These are phyloP conservation scores for Arachnomyces sp. DNA, from an alignment of 2,329 filamentous ascomycete genomes.

Conservation along the genomic window DNA sequence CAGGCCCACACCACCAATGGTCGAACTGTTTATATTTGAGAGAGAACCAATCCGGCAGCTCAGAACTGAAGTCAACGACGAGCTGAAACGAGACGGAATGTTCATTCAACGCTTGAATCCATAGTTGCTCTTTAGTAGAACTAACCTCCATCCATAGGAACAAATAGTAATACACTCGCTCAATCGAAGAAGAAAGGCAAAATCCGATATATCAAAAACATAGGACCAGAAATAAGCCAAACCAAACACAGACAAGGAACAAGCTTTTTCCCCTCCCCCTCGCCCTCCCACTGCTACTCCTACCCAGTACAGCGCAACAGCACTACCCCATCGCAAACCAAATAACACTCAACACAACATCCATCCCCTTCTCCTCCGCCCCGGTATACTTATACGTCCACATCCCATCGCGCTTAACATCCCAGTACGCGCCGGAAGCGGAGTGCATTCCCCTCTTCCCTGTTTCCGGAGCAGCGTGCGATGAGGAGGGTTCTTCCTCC, in stretches of 20 bases:
- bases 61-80: too few relatives aligned
- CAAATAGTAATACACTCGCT: slow-evolving; percentile 1
- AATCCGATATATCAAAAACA: background rate
- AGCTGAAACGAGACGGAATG: too few relatives aligned
- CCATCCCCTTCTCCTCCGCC: slow-evolving; percentile 38
- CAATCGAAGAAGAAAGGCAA: background rate
- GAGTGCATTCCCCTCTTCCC: slow-evolving; percentile 66
- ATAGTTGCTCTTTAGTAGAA: too few relatives aligned
- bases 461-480: slow-evolving; percentile 45
- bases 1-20: too few relatives aligned
- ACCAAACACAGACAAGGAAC: background rate
- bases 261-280: background rate
- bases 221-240: background rate
- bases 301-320: background rate
- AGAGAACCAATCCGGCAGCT: too few relatives aligned
- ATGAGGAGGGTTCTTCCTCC: slow-evolving; percentile 45
- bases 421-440: slow-evolving; percentile 43
- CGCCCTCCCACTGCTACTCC: background rate
- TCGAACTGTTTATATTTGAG: too few relatives aligned
- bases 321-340: slow-evolving; percentile 35
- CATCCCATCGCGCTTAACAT: slow-evolving; percentile 45
- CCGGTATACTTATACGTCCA: slow-evolving; percentile 45
- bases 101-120: too few relatives aligned
- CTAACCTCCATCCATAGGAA: too few relatives aligned
- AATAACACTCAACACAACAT: slow-evolving; percentile 42